Evolutionary conservation across 768 basidiomycete species (phyloP), one percentile per base, ranked within the genome.

Genomic region (Mycena sanguinolenta): DNA sequence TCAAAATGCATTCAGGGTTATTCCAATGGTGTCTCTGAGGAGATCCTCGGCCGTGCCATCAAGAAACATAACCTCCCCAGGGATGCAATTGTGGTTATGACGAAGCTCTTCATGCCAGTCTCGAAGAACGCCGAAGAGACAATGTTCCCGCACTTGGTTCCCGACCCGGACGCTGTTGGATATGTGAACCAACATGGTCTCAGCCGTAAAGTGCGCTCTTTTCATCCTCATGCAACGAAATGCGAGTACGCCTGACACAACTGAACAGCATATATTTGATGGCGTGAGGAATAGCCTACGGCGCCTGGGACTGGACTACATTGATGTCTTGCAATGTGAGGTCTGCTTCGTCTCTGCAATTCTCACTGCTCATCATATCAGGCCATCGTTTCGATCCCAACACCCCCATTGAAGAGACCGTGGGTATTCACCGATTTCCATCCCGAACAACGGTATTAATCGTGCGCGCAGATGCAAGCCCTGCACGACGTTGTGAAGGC

Each of bases 301-400:
- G 73, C 81, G 88, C 28, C 78, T 90, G 2, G 85, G 89, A 38
- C 70, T 87, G 27, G 89, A 89, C 55, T 88, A 89, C 65, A 82
- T 90, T 75, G 89, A 90, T 71, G 74, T 89, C 5, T 76, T 89
- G 16, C 89, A 89, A 75, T 86, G 86, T 77, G 75, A 76, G 44
- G 19, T 12, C 12, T 12, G 44, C 21, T 46, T n/a, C 21, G 21
- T n/a, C 44, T 46, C 21, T 21, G 8, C 4, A 6, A 23, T 46
- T 46, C 44, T 34, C 10, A 4, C 32, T 34, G 44, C 44, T 46
- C 21, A 46, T 77, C 62, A 12, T 12, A 21, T 13, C 32, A 76
- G 76, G 77, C 54, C 77, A 80, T 66, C 75, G 81, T n/a, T 82
- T 82, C 64, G 83, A 83, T 63, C 61, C 69, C 8, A 73, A 82